phyloP scores from a whole-genome alignment of 768 basidiomycete species.

The Sarcodon sp. region DNA sequence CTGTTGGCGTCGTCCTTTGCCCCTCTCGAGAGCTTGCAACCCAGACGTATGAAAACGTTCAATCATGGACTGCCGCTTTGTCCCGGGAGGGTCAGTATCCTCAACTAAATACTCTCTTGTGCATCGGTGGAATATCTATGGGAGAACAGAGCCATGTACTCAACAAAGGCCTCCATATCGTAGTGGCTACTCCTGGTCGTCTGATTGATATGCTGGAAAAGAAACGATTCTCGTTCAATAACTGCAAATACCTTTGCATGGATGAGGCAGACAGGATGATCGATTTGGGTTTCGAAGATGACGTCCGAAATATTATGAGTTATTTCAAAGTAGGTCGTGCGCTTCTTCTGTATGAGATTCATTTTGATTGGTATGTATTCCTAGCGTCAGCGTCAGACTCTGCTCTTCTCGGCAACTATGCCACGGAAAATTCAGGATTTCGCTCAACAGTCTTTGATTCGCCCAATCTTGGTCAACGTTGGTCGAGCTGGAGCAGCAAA shows the following conservation, averaged over 20 bases:
- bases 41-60: slow-evolving; percentile 92
- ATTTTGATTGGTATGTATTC: background rate
- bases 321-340: slow-evolving; percentile 73
- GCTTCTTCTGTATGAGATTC: background rate
- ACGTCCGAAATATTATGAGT: slow-evolving; percentile 97
- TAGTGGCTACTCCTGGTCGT: slow-evolving; percentile 93
- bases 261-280: slow-evolving; percentile 99
- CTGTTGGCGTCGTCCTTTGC: slow-evolving; percentile 92
- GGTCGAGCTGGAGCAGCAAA: slow-evolving; percentile 97
- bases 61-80: slow-evolving; percentile 75
- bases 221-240: slow-evolving; percentile 81
- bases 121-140: slow-evolving; percentile 98
- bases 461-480: slow-evolving; percentile 91
- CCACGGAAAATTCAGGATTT: slow-evolving; percentile 98
- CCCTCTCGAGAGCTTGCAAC: slow-evolving; percentile 94
- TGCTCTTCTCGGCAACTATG: slow-evolving; percentile 98
- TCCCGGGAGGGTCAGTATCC: slow-evolving; percentile 77
- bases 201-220: slow-evolving; percentile 98
- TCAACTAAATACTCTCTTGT: slow-evolving; percentile 75
- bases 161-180: slow-evolving; percentile 86
- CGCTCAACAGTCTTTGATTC: slow-evolving; percentile 91
- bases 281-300: slow-evolving; percentile 97
- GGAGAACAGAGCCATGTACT: slow-evolving; percentile 90
- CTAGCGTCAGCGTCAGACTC: slow-evolving; percentile 90
- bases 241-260: slow-evolving; percentile 96